Base-by-base conservation (phyloP, 345 rosid genomes). In the Capsella bursapastoris region DNA sequence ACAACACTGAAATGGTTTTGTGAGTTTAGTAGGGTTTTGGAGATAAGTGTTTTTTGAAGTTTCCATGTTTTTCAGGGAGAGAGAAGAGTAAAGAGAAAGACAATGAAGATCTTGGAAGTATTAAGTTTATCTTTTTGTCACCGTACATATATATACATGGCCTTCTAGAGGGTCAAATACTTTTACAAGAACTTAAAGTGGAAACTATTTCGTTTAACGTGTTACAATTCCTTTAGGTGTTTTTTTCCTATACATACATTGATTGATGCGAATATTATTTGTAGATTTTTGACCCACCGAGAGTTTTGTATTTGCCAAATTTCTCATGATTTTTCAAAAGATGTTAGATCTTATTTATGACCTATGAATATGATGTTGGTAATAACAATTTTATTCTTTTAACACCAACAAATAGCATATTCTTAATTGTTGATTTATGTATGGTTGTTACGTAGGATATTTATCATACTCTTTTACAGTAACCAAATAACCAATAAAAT, bases 11-110 rank as follows among this genome's bases (percentile, higher is more conserved):
- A 3, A 60, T 27, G 70, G 64, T 53, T 15, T 68, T 64, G 64
- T 11, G 48, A 57, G 48, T 70, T 67, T 71, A 58, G 72, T 71
- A 65, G 72, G 64, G 63, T 58, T 71, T 65, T 41, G 72, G 34
- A 59, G 77, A 58, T 65, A 32, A 38, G 57, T 66, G 35, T 43
- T 65, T 27, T 72, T 29, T 51, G 73, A 51, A 44, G 64, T 51
- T 27, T 78, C 69, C 81, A 78, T 78, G 14, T 50, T 35, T n/a
- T 28, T 25, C 27, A 18, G 25, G 61, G 64, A 69, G 51, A 63
- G 22, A 32, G 31, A n/a, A 6, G 41, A 40, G 35, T 22, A 22
- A 22, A 38, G 41, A 40, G 35, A 57, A 6, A 58, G 53, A 59
- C 57, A 66, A 72, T 50, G 58, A 66, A 66, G 41, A 43, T 40